These are phyloP conservation scores for Psilocybe mexicana DNA, from an alignment of 1,284 basidiomycete species.

Conservation along the genomic window DNA sequence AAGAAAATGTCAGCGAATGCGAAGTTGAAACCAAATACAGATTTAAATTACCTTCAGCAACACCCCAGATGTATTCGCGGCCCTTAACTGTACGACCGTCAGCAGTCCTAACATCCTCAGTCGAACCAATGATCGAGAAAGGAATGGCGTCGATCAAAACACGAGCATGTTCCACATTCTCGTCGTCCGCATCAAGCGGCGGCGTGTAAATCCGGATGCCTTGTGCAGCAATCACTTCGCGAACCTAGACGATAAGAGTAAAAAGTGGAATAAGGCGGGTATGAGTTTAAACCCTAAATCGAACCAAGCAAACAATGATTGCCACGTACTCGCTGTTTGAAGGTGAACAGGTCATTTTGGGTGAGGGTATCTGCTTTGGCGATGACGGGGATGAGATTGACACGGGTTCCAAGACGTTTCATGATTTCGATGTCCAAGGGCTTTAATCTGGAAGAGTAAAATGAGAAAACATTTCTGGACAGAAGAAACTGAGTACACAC, in stretches of 20 bases:
- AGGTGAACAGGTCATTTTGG: conserved; percentile 86
- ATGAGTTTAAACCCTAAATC: conserved; percentile 12
- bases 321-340: conserved; percentile 86
- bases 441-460: conserved; percentile 66
- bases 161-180: conserved; percentile 88
- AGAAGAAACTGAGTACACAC: conserved; percentile 48
- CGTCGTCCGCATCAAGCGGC: conserved; percentile 91
- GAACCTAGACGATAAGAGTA: conserved; percentile 55
- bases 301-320: conserved; percentile 4
- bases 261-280: conserved; percentile 13
- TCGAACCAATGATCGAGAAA: conserved; percentile 98
- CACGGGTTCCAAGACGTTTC: conserved; percentile 94
- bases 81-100: conserved; percentile 97
- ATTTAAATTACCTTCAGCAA: conserved; percentile 78
- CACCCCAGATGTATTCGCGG: conserved; percentile 99
- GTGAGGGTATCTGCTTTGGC: conserved; percentile 97
- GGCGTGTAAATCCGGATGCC: conserved; percentile 95
- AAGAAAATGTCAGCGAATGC: background rate
- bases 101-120: conserved; percentile 87
- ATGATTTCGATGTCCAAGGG: conserved; percentile 99
- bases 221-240: conserved; percentile 89
- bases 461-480: conserved; percentile 4
- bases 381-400: conserved; percentile 97
- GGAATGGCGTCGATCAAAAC: conserved; percentile 90
- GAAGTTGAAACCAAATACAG: background rate